These are phyloP conservation scores for Penicillium bovifimosum DNA, from an alignment of 495 filamentous ascomycete genomes.

Conservation along the genomic window DNA sequence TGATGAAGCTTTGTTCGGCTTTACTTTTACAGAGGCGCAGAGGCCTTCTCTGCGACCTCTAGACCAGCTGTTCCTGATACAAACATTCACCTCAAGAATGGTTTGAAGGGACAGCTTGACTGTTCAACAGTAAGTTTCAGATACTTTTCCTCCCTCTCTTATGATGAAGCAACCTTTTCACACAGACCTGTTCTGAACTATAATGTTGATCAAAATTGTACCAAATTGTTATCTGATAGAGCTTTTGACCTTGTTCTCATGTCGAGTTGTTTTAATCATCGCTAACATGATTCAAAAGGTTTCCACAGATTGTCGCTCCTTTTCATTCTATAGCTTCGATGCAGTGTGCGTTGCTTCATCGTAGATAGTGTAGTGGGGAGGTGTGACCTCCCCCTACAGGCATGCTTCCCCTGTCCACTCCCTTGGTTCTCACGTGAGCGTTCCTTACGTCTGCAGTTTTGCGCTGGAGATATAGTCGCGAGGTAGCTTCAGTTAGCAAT, in stretches of 20 bases:
- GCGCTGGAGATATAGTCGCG: no score
- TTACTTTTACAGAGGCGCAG: not conserved
- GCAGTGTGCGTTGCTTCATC: no score
- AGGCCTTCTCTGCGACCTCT: not conserved
- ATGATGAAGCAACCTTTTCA: slow-evolving; percentile 51
- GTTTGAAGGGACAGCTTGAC: not conserved
- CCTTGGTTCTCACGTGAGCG: no score
- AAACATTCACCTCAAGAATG: not conserved
- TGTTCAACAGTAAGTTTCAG: not conserved
- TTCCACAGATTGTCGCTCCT: not conserved
- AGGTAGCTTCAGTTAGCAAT: no score
- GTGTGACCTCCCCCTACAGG: no score
- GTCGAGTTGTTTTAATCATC: not conserved
- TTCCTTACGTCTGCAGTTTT: no score
- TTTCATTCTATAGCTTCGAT: no score
- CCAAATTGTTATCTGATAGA: slow-evolving; percentile 50
- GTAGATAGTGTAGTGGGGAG: no score
- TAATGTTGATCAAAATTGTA: slow-evolving; percentile 43
- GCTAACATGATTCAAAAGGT: slow-evolving; percentile 6
- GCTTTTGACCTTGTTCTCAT: slow-evolving; percentile 5
- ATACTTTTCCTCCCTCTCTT: slow-evolving; percentile 9
- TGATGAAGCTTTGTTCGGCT: not conserved
- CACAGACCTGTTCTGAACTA: slow-evolving; percentile 55
- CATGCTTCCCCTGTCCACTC: no score
- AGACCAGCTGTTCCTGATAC: not conserved